These are phyloP conservation scores for Henningerozyma blattae DNA, from an alignment of 805 yeast species.

Conservation along the genomic window DNA sequence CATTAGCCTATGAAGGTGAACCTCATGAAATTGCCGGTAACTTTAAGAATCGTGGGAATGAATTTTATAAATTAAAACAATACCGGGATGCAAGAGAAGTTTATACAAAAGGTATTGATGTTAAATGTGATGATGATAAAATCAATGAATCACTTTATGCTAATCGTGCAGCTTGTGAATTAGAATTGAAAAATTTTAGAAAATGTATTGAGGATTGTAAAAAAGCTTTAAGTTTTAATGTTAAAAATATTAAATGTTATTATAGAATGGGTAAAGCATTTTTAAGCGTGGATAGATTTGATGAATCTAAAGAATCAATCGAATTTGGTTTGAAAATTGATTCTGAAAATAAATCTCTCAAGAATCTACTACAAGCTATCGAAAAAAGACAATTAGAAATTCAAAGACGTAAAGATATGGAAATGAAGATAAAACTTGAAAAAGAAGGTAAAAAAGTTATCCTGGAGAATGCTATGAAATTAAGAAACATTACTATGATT, in stretches of 20 bases:
- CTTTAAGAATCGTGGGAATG: conserved; percentile 90
- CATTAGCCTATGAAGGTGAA: conserved; percentile 90
- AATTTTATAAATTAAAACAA: conserved; percentile 57
- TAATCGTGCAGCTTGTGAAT: conserved; percentile 86
- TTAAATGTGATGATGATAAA: conserved; percentile 43
- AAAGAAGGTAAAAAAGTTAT: conserved; percentile 31
- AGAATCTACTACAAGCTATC: conserved; percentile 32
- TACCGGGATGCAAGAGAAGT: conserved; percentile 66
- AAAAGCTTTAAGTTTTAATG: conserved; percentile 51
- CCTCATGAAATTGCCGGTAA: conserved; percentile 85
- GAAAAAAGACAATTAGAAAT: conserved; percentile 26
- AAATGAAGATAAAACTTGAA: conserved; percentile 13
- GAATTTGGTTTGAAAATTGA: conserved; percentile 57
- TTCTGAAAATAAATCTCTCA: conserved; percentile 43
- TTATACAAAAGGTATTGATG: conserved; percentile 71
- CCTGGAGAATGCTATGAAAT: conserved; percentile 45
- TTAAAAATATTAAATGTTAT: conserved; percentile 69
- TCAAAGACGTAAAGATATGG: conserved; percentile 20
- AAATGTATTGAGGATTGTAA: conserved; percentile 79
- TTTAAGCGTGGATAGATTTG: conserved; percentile 47
- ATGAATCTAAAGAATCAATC: conserved; percentile 60
- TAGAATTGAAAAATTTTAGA: conserved; percentile 76
- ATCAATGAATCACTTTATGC: conserved; percentile 53
- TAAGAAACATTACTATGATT: conserved; percentile 44
- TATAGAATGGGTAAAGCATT: conserved; percentile 79